These are phyloP conservation scores for Gymnopilus dilepis DNA, from an alignment of 768 basidiomycete species.

Conservation along the genomic window DNA sequence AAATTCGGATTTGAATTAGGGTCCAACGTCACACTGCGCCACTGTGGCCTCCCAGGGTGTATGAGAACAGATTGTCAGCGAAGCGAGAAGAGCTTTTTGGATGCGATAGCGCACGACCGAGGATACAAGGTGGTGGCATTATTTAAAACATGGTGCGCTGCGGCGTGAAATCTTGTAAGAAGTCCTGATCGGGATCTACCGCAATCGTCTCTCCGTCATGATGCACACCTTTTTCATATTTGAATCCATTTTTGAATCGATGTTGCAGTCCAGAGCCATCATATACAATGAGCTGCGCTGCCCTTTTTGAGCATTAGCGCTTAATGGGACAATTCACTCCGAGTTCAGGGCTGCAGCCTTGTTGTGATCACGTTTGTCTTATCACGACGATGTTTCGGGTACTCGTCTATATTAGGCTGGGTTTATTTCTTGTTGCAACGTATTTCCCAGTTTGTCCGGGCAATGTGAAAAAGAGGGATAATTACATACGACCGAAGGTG, in stretches of 20 bases:
- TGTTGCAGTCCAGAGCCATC: not conserved
- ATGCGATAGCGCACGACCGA: slow-evolving; percentile 25
- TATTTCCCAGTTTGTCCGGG: slow-evolving; percentile 19
- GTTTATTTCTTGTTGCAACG: slow-evolving; percentile 3
- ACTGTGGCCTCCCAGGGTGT: slow-evolving; percentile 26
- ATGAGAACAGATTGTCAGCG: slow-evolving; percentile 21
- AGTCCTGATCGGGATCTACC: slow-evolving; percentile 33
- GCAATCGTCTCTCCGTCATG: slow-evolving; percentile 15
- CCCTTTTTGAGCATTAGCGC: slow-evolving; percentile 18
- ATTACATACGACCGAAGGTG: slow-evolving; percentile 8
- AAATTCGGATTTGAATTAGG: slow-evolving; percentile 19
- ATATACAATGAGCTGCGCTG: slow-evolving; percentile 7
- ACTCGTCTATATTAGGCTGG: slow-evolving; percentile 16
- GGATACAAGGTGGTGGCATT: slow-evolving; percentile 28
- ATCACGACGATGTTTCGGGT: slow-evolving; percentile 16
- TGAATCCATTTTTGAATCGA: not conserved
- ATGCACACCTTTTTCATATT: slow-evolving; percentile 2
- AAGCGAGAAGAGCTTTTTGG: slow-evolving; percentile 25
- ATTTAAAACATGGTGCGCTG: slow-evolving; percentile 23
- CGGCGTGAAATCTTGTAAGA: slow-evolving; percentile 21
- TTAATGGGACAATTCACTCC: slow-evolving; percentile 18
- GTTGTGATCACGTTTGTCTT: slow-evolving; percentile 20
- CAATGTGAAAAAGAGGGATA: slow-evolving; percentile 20
- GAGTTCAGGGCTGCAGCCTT: slow-evolving; percentile 25
- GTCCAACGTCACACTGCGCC: slow-evolving; percentile 25